Evolutionary conservation across 1,139 yeast species (phyloP).

Genomic region (Neolecta irregularis): DNA sequence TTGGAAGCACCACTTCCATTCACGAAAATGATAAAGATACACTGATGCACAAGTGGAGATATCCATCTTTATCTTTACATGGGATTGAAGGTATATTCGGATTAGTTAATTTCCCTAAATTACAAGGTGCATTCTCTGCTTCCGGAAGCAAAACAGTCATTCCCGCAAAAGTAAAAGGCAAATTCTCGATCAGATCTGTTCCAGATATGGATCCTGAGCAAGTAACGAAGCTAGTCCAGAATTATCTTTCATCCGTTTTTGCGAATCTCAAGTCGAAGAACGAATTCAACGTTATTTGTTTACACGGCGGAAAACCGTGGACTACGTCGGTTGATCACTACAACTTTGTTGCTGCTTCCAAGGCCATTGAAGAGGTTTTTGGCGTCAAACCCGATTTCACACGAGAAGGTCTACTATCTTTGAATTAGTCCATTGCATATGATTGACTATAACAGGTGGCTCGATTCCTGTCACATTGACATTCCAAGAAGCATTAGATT

Average conservation of each 20-base stretch:
- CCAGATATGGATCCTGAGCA: slow-evolving; percentile 76
- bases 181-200: slow-evolving; percentile 92
- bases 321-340: slow-evolving; percentile 86
- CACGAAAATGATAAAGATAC: slow-evolving; percentile 66
- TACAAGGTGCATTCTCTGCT: slow-evolving; percentile 70
- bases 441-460: too few relatives aligned
- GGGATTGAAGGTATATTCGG: slow-evolving; percentile 97
- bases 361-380: slow-evolving; percentile 91
- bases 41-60: slow-evolving; percentile 50
- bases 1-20: slow-evolving; percentile 74
- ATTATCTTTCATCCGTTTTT: slow-evolving; percentile 53
- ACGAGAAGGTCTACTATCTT: too few relatives aligned
- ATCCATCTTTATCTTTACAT: slow-evolving; percentile 85
- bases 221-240: slow-evolving; percentile 61
- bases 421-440: too few relatives aligned
- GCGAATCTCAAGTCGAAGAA: slow-evolving; percentile 61
- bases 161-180: slow-evolving; percentile 86
- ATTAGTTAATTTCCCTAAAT: too few relatives aligned
- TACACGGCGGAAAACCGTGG: slow-evolving; percentile 96
- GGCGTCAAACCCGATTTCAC: slow-evolving; percentile 89
- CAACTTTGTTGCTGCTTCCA: slow-evolving; percentile 82
- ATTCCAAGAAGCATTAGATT: slow-evolving; percentile 44
- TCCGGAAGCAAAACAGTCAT: slow-evolving; percentile 97
- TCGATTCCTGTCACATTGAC: slow-evolving; percentile 4
- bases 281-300: slow-evolving; percentile 50